Evolutionary conservation across 306 rosid genomes (phyloP), one percentile per base, ranked within the genome.

Genomic region (Prosopis cineraria): DNA sequence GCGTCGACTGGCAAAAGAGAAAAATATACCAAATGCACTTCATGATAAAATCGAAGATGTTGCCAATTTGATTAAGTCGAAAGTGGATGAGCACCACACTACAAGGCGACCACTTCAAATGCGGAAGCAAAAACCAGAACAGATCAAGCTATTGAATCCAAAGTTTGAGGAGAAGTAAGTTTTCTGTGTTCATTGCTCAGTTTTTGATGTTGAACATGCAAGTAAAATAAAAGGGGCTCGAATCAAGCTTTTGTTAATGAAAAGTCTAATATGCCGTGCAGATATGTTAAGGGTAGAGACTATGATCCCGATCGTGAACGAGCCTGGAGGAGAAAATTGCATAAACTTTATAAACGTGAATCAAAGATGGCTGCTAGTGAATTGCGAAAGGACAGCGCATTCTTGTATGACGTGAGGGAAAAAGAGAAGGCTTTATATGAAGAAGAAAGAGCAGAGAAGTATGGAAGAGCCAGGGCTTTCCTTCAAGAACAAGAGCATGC

Each of bases 401-500:
- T 89, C 93, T 84, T 93, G 70, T 85, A 76, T n/a, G 96, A 81
- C 69, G 93, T 85, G 82, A 93, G 90, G 84, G 93, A 84, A 0
- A 91, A 70, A 73, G 93, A 91, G 56, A 88, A 83, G 86, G 83
- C 87, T 24, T 56, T 74, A 25, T 50, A n/a, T 75, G 91, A 89
- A 74, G 79, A 91, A 77, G 98, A 91, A 74, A 83, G 86, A 72
- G 86, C 89, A 25, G 98, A 92, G 81, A 91, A 86, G 78, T 86
- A 77, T 77, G 89, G 90, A 63, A 92, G 81, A 68, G 85, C 90
- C n/a, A 86, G 69, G 74, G 91, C 91, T 34, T 95, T 95, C 88
- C 97, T 95, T 72, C 92, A 92, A 86, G 92, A 89, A 39, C 98
- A 95, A 87, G 96, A 92, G 58, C 84, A 87, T 45, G 98, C 93